Percentiles rank a stretch among this genome's conserved stretches.
Conservation (phyloP, 208 protist genomes). For the Crithidia fasciculata region DNA sequence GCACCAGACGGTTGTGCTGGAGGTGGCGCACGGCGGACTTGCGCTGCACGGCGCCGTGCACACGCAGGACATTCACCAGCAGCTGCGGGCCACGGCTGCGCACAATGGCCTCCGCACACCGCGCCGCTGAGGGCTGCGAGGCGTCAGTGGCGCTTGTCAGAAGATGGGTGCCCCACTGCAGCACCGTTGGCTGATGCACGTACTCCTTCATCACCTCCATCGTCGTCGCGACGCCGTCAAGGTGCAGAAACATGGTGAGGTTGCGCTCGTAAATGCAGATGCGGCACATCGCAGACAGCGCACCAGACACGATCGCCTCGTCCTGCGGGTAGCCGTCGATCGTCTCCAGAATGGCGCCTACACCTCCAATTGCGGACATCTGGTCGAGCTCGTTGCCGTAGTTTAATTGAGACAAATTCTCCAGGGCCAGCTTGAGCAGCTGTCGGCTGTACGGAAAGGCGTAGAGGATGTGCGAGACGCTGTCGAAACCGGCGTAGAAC, state of each 20-base stretch:
- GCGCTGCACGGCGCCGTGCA: slow-evolving; percentile 42
- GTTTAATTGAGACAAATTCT: slow-evolving; percentile 44
- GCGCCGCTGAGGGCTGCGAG: slow-evolving; percentile 29
- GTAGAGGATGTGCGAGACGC: slow-evolving; percentile 75
- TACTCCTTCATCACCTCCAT: slow-evolving; percentile 87
- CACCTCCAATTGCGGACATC: slow-evolving; percentile 54
- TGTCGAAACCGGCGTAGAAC: slow-evolving; percentile 71
- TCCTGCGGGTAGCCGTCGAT: slow-evolving; percentile 84
- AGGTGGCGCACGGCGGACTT: slow-evolving; percentile 11
- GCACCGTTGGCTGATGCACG: slow-evolving; percentile 54
- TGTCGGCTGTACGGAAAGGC: slow-evolving; percentile 67
- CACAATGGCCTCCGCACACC: slow-evolving; percentile 49
- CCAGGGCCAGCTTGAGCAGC: slow-evolving; percentile 58
- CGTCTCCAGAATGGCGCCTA: slow-evolving; percentile 79
- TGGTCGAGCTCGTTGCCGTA: slow-evolving; percentile 36
- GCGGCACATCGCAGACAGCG: slow-evolving; percentile 68
- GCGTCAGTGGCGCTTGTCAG: slow-evolving; percentile 53
- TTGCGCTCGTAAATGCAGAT: slow-evolving; percentile 69
- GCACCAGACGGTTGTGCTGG: slow-evolving; percentile 38
- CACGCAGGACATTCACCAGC: slow-evolving; percentile 53
- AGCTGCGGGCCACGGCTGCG: slow-evolving; percentile 57
- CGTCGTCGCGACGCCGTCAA: slow-evolving; percentile 76
- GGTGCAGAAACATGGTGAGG: slow-evolving; percentile 60
- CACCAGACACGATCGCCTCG: slow-evolving; percentile 59
- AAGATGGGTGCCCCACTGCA: slow-evolving; percentile 78